These are phyloP conservation scores for Raddia guianensis DNA, from an alignment of 176 grass and related monocot species.

Conservation along the genomic window DNA sequence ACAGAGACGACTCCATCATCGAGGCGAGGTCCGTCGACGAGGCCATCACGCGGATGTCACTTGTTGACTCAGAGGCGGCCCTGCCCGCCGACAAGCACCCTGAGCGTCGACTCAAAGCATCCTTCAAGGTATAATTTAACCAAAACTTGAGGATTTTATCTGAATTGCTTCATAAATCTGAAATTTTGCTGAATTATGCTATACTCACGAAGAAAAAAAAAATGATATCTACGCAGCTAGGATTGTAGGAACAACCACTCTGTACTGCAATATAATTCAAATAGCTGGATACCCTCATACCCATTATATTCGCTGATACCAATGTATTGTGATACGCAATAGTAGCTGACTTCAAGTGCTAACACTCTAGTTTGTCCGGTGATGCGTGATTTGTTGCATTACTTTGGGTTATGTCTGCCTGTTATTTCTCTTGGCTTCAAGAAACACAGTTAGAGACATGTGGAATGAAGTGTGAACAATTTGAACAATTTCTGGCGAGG, in stretches of 20 bases:
- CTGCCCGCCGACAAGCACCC: constrained; percentile 76
- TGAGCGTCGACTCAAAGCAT: constrained; percentile 82
- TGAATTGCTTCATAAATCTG: neutral
- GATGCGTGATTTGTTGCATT: neutral
- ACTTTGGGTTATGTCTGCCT: too few relatives aligned
- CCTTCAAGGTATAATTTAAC: constrained; percentile 70
- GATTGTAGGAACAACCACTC: neutral
- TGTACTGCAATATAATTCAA: too few relatives aligned
- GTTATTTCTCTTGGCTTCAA: neutral
- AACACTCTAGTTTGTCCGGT: neutral
- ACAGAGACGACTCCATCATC: constrained; percentile 91
- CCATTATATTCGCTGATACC: too few relatives aligned
- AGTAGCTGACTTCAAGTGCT: neutral
- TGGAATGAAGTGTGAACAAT: neutral
- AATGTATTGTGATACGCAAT: too few relatives aligned
- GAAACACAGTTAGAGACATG: neutral
- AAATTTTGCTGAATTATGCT: neutral
- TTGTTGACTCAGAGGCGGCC: constrained; percentile 50
- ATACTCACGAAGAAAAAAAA: neutral
- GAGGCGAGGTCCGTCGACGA: constrained; percentile 85
- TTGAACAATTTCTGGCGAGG: neutral
- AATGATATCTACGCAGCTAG: neutral
- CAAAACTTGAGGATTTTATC: neutral
- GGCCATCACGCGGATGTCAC: constrained; percentile 66
- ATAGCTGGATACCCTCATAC: too few relatives aligned